Evolutionary conservation across 305 asterid genomes (phyloP).

Genomic region (Solanum hybrid): DNA sequence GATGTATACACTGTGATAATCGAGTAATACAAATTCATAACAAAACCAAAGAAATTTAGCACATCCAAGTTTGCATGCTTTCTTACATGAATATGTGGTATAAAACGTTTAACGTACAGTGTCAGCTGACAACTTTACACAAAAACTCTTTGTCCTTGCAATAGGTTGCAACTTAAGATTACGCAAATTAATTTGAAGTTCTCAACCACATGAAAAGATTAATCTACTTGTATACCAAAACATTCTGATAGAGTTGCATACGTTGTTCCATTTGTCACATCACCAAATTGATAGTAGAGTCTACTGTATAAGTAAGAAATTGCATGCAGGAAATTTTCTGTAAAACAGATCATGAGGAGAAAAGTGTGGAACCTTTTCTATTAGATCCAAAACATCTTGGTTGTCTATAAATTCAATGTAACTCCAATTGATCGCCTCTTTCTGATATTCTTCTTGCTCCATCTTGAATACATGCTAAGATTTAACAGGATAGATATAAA

Average conservation of each 20-base stretch:
- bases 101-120: not conserved
- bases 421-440: constrained; percentile 94
- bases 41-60: constrained; percentile 1
- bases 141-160: not conserved
- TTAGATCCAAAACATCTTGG: constrained; percentile 95
- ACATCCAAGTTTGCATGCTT: not conserved
- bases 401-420: constrained; percentile 97
- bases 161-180: not conserved
- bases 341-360: not conserved
- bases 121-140: not conserved
- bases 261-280: not conserved
- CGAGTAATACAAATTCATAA: not conserved
- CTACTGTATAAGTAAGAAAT: not conserved
- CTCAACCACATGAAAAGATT: not conserved
- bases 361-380: constrained; percentile 65
- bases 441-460: constrained; percentile 99
- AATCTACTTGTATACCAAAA: not conserved
- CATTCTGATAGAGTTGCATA: not conserved
- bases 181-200: not conserved
- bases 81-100: constrained; percentile 1
- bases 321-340: not conserved
- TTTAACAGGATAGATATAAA: constrained; percentile 11
- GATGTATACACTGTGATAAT: not conserved
- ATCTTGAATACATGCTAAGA: constrained; percentile 96
- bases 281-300: not conserved